Evolutionary conservation across 2,329 filamentous ascomycete species (phyloP).

Genomic region (Verruconis gallopava): DNA sequence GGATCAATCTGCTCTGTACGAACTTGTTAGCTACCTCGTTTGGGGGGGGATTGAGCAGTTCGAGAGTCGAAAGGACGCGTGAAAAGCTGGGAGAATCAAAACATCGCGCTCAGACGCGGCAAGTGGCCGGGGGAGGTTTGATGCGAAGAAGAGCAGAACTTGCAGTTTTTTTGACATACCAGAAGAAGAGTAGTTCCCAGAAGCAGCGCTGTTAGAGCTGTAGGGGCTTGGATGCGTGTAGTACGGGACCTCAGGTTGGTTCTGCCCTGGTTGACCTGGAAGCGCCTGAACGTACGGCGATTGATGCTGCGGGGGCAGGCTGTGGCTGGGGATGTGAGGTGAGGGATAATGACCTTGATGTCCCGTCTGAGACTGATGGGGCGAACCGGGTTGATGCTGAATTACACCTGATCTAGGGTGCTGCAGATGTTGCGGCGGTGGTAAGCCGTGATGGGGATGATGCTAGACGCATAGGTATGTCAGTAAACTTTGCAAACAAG

Average conservation of each 20-base stretch:
- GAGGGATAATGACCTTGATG: constrained; percentile 56
- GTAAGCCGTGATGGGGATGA: constrained; percentile 63
- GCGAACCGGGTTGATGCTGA: constrained; percentile 53
- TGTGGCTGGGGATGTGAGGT: constrained; percentile 49
- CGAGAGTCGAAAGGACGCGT: background rate
- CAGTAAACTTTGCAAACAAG: constrained; percentile 8
- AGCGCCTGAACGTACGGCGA: constrained; percentile 55
- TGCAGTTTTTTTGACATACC: no score
- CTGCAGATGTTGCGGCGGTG: constrained; percentile 47
- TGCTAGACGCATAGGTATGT: constrained; percentile 39
- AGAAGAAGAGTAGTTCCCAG: constrained; percentile 75
- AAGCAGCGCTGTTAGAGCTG: constrained; percentile 60
- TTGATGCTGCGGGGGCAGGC: constrained; percentile 37
- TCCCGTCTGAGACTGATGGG: constrained; percentile 45
- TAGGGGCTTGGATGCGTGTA: constrained; percentile 71
- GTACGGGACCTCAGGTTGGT: constrained; percentile 57
- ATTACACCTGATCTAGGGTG: constrained; percentile 61
- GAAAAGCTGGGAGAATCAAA: background rate
- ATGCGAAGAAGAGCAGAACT: no score
- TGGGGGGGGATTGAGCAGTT: background rate
- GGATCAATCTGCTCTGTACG: constrained; percentile 6
- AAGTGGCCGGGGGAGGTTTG: no score
- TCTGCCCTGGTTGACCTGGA: constrained; percentile 48
- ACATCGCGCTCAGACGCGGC: no score
- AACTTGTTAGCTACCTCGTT: background rate